Conservation (phyloP, 1,284 basidiomycete genomes). For the Irpex sp. region DNA sequence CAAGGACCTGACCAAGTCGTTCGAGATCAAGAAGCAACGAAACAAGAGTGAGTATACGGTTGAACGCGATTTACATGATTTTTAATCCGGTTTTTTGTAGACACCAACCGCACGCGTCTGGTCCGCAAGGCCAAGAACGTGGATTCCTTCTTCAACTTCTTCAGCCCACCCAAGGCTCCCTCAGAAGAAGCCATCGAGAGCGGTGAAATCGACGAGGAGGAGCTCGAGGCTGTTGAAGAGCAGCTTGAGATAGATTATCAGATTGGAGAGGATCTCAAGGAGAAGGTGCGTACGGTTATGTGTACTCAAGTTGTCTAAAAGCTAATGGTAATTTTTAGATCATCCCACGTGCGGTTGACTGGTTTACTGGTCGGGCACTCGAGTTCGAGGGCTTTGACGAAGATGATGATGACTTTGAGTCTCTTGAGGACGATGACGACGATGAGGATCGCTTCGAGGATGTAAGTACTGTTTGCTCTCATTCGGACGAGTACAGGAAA, state of each 20-base stretch:
- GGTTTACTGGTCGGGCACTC: constrained; percentile 95
- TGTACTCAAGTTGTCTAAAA: not conserved
- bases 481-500: constrained; percentile 8
- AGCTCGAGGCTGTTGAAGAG: constrained; percentile 87
- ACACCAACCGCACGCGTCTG: constrained; percentile 90
- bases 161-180: constrained; percentile 81
- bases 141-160: constrained; percentile 98
- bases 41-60: constrained; percentile 79
- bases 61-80: constrained; percentile 1
- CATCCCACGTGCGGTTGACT: constrained; percentile 92
- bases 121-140: constrained; percentile 86
- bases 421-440: constrained; percentile 51
- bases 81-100: constrained; percentile 35
- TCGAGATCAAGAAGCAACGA: constrained; percentile 98
- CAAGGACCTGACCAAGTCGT: constrained; percentile 95
- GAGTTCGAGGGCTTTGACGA: constrained; percentile 82
- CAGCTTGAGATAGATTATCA: constrained; percentile 97
- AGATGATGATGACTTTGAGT: constrained; percentile 59
- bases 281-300: constrained; percentile 58
- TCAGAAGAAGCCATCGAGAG: constrained; percentile 66
- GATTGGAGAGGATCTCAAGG: constrained; percentile 98
- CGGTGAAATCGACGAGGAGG: constrained; percentile 82
- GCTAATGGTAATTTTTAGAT: constrained; percentile 46
- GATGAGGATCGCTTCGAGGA: constrained; percentile 51
- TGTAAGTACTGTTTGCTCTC: constrained; percentile 30